Base-by-base conservation (phyloP, 106 monocot species). In the Apostasia ramifera region DNA sequence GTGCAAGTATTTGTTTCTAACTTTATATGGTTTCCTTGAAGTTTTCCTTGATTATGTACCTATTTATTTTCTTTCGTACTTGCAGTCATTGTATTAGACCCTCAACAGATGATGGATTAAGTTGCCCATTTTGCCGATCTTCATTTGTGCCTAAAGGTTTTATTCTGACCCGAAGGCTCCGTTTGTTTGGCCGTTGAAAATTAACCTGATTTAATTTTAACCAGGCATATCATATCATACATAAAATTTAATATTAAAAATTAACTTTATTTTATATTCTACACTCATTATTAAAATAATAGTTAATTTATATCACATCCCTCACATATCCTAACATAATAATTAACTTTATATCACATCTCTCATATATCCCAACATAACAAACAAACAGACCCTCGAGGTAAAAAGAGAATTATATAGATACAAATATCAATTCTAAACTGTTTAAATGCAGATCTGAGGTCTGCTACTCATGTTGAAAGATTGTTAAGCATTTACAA, bases 81-180 rank as follows among this genome's bases (percentile, higher is more conserved):
- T 81, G 66, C 81, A 95, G 95, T 64, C 58, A 39, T 44, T 95
- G 95, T 68, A 79, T 83, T 61, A 55, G 56, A 55, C 66, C 55
- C 55, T 56, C 53, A 43, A 74, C 56, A 8, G 71, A 57, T 4
- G 60, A 74, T 67, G 60, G 55, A 44, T 73, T 52, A 40, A 66
- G 44, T 40, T 95, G 95, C 44, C 70, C 84, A 41, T 68, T 79
- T 54, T 95, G 95, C 51, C 78, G 76, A 73, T 52, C 59, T 8
- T n/a, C 71, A 40, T 82, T 78, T 75, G 54, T 77, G 61, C 66
- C 55, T 55, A 79, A 84, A 89, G 95, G 95, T 95, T 73, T 42
- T n/a, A 14, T 67, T 40, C 47, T 73, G 3, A 3, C 4, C 9
- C 3, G 41, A 59, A 47, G 53, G 48, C 12, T 13, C 54, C 5